Conservation (phyloP, 441 rosid genomes). For the Geranium incanum region DNA sequence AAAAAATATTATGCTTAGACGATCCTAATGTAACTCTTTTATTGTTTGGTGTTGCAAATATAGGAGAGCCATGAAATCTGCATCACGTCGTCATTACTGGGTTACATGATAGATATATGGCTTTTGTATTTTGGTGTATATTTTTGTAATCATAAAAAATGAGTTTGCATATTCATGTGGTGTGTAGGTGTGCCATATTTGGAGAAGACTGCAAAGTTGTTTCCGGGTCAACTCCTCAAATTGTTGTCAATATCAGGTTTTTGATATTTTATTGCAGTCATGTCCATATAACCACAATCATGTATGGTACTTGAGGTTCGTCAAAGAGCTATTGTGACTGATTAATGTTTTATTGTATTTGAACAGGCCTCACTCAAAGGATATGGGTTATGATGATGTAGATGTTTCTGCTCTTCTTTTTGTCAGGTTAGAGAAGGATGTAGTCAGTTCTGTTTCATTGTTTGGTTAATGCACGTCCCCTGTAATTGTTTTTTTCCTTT, state of each 20-base stretch:
- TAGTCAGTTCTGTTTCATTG: conserved; percentile 10
- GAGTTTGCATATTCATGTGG: conserved; percentile 14
- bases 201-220: conserved; percentile 79
- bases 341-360: conserved; percentile 22
- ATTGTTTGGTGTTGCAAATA: conserved; percentile 2
- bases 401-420: conserved; percentile 76
- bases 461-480: conserved; percentile 2
- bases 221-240: conserved; percentile 52
- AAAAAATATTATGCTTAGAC: not conserved
- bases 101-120: not conserved
- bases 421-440: conserved; percentile 49
- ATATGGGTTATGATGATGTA: conserved; percentile 77
- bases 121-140: not conserved
- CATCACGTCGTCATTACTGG: not conserved
- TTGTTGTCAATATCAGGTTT: conserved; percentile 76
- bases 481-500: conserved; percentile 15
- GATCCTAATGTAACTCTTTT: not conserved
- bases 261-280: conserved; percentile 10
- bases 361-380: conserved; percentile 88
- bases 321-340: conserved; percentile 12
- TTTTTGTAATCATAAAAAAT: not conserved
- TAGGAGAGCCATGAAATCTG: not conserved
- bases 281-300: not conserved
- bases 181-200: conserved; percentile 67
- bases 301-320: conserved; percentile 10